A percentile compares a stretch with the other conserved stretches of the same genome.
phyloP scores from a whole-genome alignment of 345 rosid species.

The Rhodomyrtus tomentosa region DNA sequence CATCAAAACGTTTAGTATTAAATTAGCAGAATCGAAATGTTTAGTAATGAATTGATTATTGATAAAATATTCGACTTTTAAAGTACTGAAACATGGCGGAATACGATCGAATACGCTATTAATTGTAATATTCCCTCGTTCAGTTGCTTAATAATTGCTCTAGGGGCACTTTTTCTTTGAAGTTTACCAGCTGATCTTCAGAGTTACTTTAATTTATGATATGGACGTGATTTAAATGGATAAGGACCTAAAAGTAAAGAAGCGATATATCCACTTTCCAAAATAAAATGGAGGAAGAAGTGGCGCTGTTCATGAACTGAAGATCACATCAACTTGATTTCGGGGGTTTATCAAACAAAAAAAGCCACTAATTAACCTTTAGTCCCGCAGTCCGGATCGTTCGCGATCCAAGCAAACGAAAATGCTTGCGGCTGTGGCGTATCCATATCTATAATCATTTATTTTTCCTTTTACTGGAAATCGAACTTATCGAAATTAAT shows the following conservation, averaged over 20 bases:
- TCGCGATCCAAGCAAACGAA: not conserved
- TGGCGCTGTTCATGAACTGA: not conserved
- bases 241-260: not conserved
- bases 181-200: no score
- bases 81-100: accelerated
- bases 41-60: no score
- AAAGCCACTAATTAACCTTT: not conserved
- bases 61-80: not conserved
- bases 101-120: not conserved
- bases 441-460: not conserved
- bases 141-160: no score
- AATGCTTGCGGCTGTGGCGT: not conserved
- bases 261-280: not conserved
- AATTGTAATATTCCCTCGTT: not conserved
- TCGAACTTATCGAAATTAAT: no score
- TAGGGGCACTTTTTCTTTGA: not conserved
- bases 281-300: not conserved
- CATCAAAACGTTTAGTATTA: no score
- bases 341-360: not conserved
- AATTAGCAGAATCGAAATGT: no score
- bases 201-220: no score
- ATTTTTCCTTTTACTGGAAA: not conserved
- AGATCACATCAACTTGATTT: not conserved
- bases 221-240: not conserved
- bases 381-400: not conserved